phyloP scores from a whole-genome alignment of 2,329 filamentous ascomycete species.

The Hypomyces perniciosus region DNA sequence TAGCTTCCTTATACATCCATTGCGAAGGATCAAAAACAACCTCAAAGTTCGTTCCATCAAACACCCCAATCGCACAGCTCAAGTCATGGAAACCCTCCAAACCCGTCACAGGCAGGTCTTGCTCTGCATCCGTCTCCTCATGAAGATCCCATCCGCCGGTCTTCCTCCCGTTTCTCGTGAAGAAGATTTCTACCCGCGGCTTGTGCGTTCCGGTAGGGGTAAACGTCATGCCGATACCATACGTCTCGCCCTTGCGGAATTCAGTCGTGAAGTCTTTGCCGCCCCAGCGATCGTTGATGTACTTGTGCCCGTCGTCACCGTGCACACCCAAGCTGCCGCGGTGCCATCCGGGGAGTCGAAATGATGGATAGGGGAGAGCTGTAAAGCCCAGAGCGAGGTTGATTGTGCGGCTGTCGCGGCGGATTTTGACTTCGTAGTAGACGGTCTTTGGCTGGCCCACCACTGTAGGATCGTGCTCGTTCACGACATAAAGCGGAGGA shows the following conservation, averaged over 20 bases:
- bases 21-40: constrained; percentile 53
- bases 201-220: constrained; percentile 24
- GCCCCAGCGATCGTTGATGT: constrained; percentile 69
- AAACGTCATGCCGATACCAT: constrained; percentile 68
- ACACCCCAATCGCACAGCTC: constrained; percentile 64
- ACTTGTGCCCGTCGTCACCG: constrained; percentile 71
- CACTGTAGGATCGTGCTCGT: constrained; percentile 50
- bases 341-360: constrained; percentile 77
- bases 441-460: constrained; percentile 43
- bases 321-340: constrained; percentile 70
- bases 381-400: constrained; percentile 62
- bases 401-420: constrained; percentile 38
- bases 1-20: constrained; percentile 46
- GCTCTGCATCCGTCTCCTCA: constrained; percentile 62
- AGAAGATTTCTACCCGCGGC: constrained; percentile 46
- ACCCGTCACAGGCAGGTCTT: constrained; percentile 58
- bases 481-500: constrained; percentile 61
- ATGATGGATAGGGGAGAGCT: constrained; percentile 69
- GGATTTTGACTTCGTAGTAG: constrained; percentile 67
- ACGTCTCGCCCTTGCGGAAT: constrained; percentile 59
- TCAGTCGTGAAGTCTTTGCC: constrained; percentile 61
- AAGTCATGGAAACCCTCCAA: constrained; percentile 67
- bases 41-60: constrained; percentile 62
- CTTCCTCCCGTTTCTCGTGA: constrained; percentile 59
- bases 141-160: constrained; percentile 64